Conservation (phyloP, 176 grass and related monocot species). For the Carex pumila region DNA sequence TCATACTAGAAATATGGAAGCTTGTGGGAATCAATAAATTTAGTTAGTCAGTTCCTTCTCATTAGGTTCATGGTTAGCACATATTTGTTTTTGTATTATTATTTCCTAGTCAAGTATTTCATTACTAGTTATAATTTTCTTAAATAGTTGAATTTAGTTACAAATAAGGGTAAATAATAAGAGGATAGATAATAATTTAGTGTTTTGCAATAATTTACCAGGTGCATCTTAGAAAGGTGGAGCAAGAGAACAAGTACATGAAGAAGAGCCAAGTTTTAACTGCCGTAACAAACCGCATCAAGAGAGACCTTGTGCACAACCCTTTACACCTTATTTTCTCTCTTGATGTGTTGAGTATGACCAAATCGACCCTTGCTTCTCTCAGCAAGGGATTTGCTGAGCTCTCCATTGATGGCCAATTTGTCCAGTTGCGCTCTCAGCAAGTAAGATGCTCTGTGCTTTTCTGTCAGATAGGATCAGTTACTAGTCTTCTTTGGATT, state of each 20-base stretch:
- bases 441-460: conserved; percentile 46
- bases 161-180: neutral
- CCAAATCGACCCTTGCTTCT: conserved; percentile 93
- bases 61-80: neutral
- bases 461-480: neutral
- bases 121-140: neutral
- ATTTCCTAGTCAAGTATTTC: neutral
- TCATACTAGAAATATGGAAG: neutral
- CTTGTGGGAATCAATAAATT: neutral
- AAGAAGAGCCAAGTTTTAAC: conserved; percentile 69
- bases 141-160: neutral
- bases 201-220: conserved; percentile 13
- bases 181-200: neutral
- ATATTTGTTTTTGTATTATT: neutral
- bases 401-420: conserved; percentile 92
- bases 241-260: conserved; percentile 78
- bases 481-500: neutral
- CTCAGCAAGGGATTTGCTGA: conserved; percentile 98
- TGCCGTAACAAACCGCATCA: conserved; percentile 74
- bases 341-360: conserved; percentile 84
- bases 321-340: conserved; percentile 96
- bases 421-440: conserved; percentile 86
- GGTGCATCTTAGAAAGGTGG: conserved; percentile 91
- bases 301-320: conserved; percentile 95
- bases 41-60: neutral